Evolutionary conservation across 805 yeast genomes (phyloP).

Genomic region (Sugiyamaella floridensis): DNA sequence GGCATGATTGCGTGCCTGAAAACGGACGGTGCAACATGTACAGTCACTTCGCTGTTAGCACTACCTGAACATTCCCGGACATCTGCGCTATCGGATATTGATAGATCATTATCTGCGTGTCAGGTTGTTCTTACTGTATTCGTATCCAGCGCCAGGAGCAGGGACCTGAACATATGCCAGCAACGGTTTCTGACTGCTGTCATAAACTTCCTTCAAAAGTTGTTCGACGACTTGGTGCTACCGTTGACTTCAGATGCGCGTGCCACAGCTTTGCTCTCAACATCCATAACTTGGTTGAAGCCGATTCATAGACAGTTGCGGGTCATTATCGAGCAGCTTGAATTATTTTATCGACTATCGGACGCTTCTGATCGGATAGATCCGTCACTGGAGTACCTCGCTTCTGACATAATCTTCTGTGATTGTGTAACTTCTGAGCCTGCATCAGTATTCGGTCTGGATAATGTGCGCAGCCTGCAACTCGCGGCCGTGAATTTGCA

Average conservation of each 20-base stretch:
- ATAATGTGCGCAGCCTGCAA: conserved; percentile 29
- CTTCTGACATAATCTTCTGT: conserved; percentile 37
- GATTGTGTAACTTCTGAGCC: conserved; percentile 28
- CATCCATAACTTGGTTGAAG: not conserved
- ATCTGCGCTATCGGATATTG: not conserved
- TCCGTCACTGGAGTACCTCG: conserved; percentile 53
- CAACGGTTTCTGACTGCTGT: not conserved
- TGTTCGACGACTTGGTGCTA: not conserved
- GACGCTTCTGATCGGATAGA: conserved; percentile 21
- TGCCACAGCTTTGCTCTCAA: not conserved
- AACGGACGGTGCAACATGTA: not conserved
- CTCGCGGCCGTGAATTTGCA: conserved; percentile 22
- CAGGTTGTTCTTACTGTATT: not conserved
- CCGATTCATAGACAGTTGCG: not conserved
- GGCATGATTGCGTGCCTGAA: not conserved
- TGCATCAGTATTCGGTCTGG: conserved; percentile 19
- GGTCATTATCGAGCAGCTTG: not conserved
- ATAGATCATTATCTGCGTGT: not conserved
- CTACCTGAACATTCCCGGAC: not conserved
- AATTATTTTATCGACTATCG: not conserved
- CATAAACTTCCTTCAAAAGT: not conserved
- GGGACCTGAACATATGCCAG: not conserved
- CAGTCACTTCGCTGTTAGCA: not conserved
- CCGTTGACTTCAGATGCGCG: not conserved
- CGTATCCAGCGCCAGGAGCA: not conserved